Percentiles rank a stretch among this genome's conserved stretches.
Conservation (phyloP, 2,329 filamentous ascomycete genomes). For the Colletotrichum sp. region DNA sequence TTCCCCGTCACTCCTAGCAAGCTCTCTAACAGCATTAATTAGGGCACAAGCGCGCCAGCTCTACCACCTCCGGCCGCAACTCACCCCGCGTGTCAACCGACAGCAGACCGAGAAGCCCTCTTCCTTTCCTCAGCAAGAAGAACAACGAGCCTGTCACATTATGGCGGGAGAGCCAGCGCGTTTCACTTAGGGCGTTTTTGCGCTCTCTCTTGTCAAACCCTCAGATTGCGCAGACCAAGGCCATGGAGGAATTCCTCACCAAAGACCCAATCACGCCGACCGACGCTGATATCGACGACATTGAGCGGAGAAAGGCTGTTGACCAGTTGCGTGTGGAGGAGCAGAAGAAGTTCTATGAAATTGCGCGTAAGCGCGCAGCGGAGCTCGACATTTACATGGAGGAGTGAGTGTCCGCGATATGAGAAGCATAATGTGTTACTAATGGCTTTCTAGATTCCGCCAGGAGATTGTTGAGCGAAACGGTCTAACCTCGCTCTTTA, state of each 20-base stretch:
- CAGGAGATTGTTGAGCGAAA: slow-evolving; percentile 73
- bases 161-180: slow-evolving; percentile 86
- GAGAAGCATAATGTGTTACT: slow-evolving; percentile 21
- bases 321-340: slow-evolving; percentile 91
- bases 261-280: slow-evolving; percentile 73
- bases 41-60: slow-evolving; percentile 32
- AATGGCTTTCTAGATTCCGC: slow-evolving; percentile 54
- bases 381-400: slow-evolving; percentile 99
- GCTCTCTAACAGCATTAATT: slow-evolving; percentile 21
- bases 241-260: slow-evolving; percentile 84
- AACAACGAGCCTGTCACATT: slow-evolving; percentile 45
- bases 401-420: slow-evolving; percentile 52
- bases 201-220: slow-evolving; percentile 84
- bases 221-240: slow-evolving; percentile 80
- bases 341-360: slow-evolving; percentile 93
- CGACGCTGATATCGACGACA: slow-evolving; percentile 84
- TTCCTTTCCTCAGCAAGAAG: slow-evolving; percentile 30
- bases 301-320: slow-evolving; percentile 77
- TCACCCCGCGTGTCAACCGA: slow-evolving; percentile 53
- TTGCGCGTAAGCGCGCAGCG: slow-evolving; percentile 85
- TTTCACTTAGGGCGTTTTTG: slow-evolving; percentile 91
- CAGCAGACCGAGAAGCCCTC: slow-evolving; percentile 32
- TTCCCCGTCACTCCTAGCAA: neutral
- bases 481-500: slow-evolving; percentile 89
- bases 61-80: slow-evolving; percentile 36